Evolutionary conservation across 352 stramenopile species (phyloP), one percentile per base, ranked within the genome.

Genomic region (Sclerospora graminicola): DNA sequence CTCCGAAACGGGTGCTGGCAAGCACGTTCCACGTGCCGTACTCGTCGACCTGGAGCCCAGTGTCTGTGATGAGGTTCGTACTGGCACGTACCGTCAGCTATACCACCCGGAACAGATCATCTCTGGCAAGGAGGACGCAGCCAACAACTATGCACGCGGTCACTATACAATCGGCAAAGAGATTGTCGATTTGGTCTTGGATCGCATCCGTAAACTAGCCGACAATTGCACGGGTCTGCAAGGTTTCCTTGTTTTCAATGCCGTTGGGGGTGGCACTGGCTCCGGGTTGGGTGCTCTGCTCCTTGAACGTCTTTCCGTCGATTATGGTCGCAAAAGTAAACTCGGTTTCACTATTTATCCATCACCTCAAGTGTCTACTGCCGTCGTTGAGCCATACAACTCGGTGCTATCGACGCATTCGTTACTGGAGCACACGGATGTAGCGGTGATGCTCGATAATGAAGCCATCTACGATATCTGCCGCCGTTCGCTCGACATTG

Each of bases 21-120:
- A 63, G 27, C 48, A 58, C 43, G 54, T 63, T 13, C 54, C 53
- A 2, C 53, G 53, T 26, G 89, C 92, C 5, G 86, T 98, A 43
- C 95, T 97, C 51, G 92, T 98, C n/a, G 95, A 99, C 79, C 69
- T 99, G 19, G 95, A 99, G 67, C 94, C 95, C 8, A 97, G 71
- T 14, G 94, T 98, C 15, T 97, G 92, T 60, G 95, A 99, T 57
- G 90, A 98, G 77, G 87, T 98, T 31, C 88, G 94, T 54, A 87
- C 77, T 24, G 95, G 95, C 50, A 94, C 88, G 9, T 99, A 98
- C 77, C 69, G 88, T 49, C 84, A 97, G 58, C 66, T 99, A 24
- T 99, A 98, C 72, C 95, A 98, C 64, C 95, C 95, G 7, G 95
- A 98, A 57, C 92, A 98, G 68, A 96, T 98, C 66, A 98, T 99